Percentiles rank a stretch among this genome's conserved stretches.
These are phyloP conservation scores for Emmonsia crescens DNA, from an alignment of 2,329 filamentous ascomycete species.

Conservation along the genomic window DNA sequence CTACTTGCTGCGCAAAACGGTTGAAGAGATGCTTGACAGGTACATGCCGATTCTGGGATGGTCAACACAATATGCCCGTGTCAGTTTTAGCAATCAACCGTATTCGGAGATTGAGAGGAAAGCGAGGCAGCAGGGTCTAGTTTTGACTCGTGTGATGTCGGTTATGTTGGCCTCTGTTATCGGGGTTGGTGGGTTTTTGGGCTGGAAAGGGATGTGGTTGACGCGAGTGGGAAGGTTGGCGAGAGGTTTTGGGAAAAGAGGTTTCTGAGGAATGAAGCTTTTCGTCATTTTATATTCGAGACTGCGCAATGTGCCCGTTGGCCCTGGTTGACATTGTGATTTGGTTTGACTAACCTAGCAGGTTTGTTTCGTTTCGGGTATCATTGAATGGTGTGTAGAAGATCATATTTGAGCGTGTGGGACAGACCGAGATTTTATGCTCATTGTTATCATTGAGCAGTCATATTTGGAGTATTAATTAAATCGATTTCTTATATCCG, in stretches of 20 bases:
- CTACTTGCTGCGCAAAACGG: conserved; percentile 70
- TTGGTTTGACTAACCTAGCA: neutral
- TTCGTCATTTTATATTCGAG: neutral
- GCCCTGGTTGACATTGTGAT: neutral
- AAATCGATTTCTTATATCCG: neutral
- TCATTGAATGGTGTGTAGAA: neutral
- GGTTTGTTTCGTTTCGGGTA: neutral
- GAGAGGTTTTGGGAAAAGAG: neutral
- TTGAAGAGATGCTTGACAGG: conserved; percentile 74
- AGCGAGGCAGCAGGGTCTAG: conserved; percentile 56
- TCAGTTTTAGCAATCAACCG: conserved; percentile 86
- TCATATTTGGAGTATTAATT: neutral
- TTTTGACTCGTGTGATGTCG: conserved; percentile 39
- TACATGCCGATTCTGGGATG: conserved; percentile 70
- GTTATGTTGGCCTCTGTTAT: conserved; percentile 21
- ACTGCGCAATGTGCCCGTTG: neutral
- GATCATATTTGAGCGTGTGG: neutral
- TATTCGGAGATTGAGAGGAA: conserved; percentile 71
- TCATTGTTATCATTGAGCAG: neutral
- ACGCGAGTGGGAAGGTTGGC: conserved; percentile 18
- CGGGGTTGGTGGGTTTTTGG: conserved; percentile 13
- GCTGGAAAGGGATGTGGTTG: conserved; percentile 16
- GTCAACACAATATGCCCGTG: conserved; percentile 82
- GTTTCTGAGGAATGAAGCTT: neutral
- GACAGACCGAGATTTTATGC: neutral